phyloP scores from a whole-genome alignment of 2,329 filamentous ascomycete genomes.

The Fusarium sp. region DNA sequence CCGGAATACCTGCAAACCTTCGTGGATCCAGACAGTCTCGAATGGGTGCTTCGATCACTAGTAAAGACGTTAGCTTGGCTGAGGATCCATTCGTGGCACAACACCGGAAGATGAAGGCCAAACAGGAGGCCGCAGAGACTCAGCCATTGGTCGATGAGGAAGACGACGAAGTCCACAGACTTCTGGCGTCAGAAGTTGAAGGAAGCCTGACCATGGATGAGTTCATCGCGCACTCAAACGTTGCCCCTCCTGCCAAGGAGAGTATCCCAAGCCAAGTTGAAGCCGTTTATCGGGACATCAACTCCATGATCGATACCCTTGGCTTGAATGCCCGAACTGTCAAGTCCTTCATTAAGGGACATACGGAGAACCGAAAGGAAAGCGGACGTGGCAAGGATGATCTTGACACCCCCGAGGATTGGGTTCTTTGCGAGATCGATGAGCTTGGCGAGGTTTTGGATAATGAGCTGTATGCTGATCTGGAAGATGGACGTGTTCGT shows the following conservation, averaged over 20 bases:
- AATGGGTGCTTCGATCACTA: slow-evolving; percentile 54
- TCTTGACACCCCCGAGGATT: slow-evolving; percentile 74
- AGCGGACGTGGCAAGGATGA: slow-evolving; percentile 71
- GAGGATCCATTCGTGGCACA: slow-evolving; percentile 62
- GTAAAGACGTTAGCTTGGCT: slow-evolving; percentile 50
- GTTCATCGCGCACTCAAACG: slow-evolving; percentile 72
- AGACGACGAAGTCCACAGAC: slow-evolving; percentile 73
- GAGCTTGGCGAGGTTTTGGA: slow-evolving; percentile 74
- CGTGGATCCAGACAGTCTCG: slow-evolving; percentile 56
- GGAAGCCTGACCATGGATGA: slow-evolving; percentile 72
- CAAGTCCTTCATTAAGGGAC: slow-evolving; percentile 73
- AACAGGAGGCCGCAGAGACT: slow-evolving; percentile 67
- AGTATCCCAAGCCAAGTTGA: slow-evolving; percentile 72
- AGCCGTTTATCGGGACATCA: slow-evolving; percentile 81
- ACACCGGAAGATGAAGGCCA: slow-evolving; percentile 63
- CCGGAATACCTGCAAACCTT: slow-evolving; percentile 67
- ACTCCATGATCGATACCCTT: slow-evolving; percentile 93
- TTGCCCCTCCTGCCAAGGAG: slow-evolving; percentile 63
- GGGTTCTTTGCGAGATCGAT: slow-evolving; percentile 80
- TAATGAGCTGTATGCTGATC: slow-evolving; percentile 69
- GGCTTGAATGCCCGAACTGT: slow-evolving; percentile 83
- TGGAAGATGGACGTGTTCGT: slow-evolving; percentile 75
- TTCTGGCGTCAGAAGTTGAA: slow-evolving; percentile 69
- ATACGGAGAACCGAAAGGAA: slow-evolving; percentile 66
- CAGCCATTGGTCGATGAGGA: slow-evolving; percentile 73